phyloP scores from a whole-genome alignment of 129 eudicot genomes.

The Lonicera japonica region DNA sequence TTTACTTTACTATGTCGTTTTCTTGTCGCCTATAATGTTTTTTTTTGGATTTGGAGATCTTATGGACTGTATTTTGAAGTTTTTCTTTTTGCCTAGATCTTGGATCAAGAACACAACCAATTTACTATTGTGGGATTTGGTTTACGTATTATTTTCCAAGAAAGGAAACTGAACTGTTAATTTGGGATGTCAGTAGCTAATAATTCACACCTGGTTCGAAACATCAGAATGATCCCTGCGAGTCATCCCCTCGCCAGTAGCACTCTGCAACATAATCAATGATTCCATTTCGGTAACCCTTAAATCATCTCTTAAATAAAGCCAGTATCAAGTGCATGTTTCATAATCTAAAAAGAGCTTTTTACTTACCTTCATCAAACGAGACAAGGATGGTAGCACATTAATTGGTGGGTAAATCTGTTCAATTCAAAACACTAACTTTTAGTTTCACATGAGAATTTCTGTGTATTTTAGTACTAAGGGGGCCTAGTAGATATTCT shows the following conservation, averaged over 20 bases:
- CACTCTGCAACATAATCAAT: constrained; percentile 58
- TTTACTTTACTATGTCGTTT: too few relatives aligned
- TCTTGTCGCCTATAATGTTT: too few relatives aligned
- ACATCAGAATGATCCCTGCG: constrained; percentile 94
- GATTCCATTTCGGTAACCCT: constrained; percentile 6
- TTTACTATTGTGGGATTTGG: too few relatives aligned
- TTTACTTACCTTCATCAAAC: constrained; percentile 80
- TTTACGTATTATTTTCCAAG: too few relatives aligned
- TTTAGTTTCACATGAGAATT: constrained; percentile 7
- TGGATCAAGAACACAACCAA: too few relatives aligned
- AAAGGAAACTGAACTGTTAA: too few relatives aligned
- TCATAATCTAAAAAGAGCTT: neutral
- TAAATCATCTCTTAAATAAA: too few relatives aligned
- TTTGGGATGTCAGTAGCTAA: neutral
- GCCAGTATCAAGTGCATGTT: neutral
- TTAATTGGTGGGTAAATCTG: constrained; percentile 97
- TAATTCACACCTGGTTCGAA: constrained; percentile 69
- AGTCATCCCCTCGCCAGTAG: constrained; percentile 98
- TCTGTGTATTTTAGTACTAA: too few relatives aligned
- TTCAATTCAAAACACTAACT: constrained; percentile 18
- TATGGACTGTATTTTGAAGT: too few relatives aligned
- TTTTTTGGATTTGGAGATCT: too few relatives aligned
- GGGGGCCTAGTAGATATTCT: too few relatives aligned
- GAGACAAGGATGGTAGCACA: constrained; percentile 95
- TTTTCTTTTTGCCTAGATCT: too few relatives aligned